phyloP scores from a whole-genome alignment of 192 early-diverging fungal genomes.

The Coemansia sp. region DNA sequence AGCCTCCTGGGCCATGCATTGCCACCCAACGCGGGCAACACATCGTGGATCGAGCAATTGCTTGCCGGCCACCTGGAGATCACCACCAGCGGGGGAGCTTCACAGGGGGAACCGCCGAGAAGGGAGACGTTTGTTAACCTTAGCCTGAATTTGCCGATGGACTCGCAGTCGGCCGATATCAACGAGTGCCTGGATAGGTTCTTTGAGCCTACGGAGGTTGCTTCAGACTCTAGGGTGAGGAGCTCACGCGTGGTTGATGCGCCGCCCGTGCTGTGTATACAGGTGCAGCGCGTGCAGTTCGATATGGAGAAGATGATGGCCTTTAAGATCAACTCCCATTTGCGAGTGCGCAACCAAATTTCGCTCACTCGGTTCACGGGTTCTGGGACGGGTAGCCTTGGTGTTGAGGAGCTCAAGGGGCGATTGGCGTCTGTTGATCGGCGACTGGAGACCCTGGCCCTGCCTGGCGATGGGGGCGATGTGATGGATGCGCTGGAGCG shows the following conservation, averaged over 20 bases:
- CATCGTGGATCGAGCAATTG: conserved; percentile 42
- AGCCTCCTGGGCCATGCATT: conserved; percentile 62
- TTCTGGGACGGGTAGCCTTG: conserved; percentile 4
- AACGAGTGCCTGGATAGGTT: conserved; percentile 46
- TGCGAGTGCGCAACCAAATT: conserved; percentile 60
- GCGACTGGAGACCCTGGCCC: conserved; percentile 10
- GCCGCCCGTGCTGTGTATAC: conserved; percentile 70
- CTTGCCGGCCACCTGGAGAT: conserved; percentile 31
- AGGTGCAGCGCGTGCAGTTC: conserved; percentile 70
- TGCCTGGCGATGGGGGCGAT: conserved; percentile 10
- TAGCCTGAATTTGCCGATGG: conserved; percentile 29
- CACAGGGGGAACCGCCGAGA: neutral
- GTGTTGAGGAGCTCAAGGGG: conserved; percentile 4
- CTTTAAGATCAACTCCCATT: conserved; percentile 70
- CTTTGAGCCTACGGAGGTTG: conserved; percentile 34
- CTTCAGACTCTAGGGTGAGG: conserved; percentile 7
- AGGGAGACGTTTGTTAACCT: conserved; percentile 39
- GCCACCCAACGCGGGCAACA: conserved; percentile 23
- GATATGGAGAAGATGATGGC: conserved; percentile 55
- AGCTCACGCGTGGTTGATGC: conserved; percentile 35
- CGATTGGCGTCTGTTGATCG: neutral
- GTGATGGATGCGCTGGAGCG: conserved; percentile 34
- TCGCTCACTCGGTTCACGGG: conserved; percentile 61
- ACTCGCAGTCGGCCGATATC: conserved; percentile 24
- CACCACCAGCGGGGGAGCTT: neutral